Evolutionary conservation across 257 asterid genomes (phyloP), one percentile per base, ranked within the genome.

Genomic region (Solanum pinnatisectum): DNA sequence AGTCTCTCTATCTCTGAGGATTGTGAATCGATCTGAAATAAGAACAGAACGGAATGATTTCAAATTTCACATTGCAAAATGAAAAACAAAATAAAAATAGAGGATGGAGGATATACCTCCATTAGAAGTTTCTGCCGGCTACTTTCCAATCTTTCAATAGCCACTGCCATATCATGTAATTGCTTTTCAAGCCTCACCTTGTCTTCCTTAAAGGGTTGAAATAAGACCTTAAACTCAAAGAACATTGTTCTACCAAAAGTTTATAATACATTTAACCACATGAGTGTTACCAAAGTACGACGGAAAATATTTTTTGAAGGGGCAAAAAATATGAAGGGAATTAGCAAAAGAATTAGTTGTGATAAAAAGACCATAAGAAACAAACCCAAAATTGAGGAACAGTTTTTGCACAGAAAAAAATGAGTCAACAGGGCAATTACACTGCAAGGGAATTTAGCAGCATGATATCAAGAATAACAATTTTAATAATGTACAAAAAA

Each of bases 81-180:
- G n/a, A 79, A 71, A 36, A 40, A 14, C 59, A 5, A 52, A 16
- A 77, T 27, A 67, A 73, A 23, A 11, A 52, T 13, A 32, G 46
- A 56, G 59, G 44, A 40, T 78, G 72, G 87, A 83, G 71, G 85
- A 68, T 42, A 52, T 89, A 96, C 99, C 99, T 97, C 99, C 93
- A 90, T 88, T 52, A 97, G 74, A 88, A 97, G 98, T 91, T 96
- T 97, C 83, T 95, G 99, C 89, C 99, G 90, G 94, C 99, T 97
- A 86, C 87, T 91, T 91, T 96, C 99, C 92, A 97, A 87, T 91
- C 95, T 97, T 92, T 97, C 99, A 71, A 94, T 92, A 35, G 94
- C 99, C 87, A 95, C 93, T 22, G 98, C 99, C 99, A 96, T 94
- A 86, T 95, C 99, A 90, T 96, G 98, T 92, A 97, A 90, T 91